These are phyloP conservation scores for Mycena sp. DNA, from an alignment of 1,284 basidiomycete genomes.

Conservation along the genomic window DNA sequence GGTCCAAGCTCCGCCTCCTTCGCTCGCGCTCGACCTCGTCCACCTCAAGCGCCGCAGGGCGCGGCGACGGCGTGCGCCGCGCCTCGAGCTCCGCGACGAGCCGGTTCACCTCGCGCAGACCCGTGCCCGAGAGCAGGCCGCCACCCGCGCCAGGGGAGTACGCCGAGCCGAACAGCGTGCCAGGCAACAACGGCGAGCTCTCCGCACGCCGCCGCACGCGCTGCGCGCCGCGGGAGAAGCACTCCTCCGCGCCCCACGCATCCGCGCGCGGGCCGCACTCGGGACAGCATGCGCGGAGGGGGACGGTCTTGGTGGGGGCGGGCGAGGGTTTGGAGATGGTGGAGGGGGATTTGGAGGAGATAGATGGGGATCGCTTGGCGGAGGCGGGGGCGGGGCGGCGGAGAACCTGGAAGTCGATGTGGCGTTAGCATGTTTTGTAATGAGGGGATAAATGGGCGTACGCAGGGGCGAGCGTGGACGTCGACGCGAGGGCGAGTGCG, in stretches of 20 bases:
- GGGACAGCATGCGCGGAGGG: conserved; percentile 67
- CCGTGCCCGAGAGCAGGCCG: conserved; percentile 14
- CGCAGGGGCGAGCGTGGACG: background rate
- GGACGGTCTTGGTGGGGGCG: conserved; percentile 49
- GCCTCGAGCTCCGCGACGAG: conserved; percentile 27
- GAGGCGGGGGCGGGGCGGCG: too few species aligned
- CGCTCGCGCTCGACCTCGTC: conserved; percentile 30
- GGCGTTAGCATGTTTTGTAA: too few species aligned
- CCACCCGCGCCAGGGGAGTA: background rate
- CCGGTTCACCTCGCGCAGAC: conserved; percentile 23
- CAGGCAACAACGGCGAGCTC: background rate
- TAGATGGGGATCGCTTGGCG: too few species aligned
- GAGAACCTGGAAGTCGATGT: too few species aligned
- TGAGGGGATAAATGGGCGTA: too few species aligned
- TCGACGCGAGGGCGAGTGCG: background rate
- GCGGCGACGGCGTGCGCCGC: background rate
- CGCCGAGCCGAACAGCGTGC: conserved; percentile 4
- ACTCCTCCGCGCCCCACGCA: conserved; percentile 55
- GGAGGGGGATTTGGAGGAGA: background rate
- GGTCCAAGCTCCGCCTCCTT: conserved; percentile 13
- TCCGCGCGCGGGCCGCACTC: conserved; percentile 61
- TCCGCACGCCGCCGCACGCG: conserved; percentile 55
- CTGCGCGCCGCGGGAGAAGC: conserved; percentile 67
- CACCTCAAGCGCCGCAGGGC: background rate
- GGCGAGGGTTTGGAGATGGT: background rate